A percentile compares a stretch with the other conserved stretches of the same genome.
phyloP scores from a whole-genome alignment of 495 filamentous ascomycete species.

The Ramalina intermedia region DNA sequence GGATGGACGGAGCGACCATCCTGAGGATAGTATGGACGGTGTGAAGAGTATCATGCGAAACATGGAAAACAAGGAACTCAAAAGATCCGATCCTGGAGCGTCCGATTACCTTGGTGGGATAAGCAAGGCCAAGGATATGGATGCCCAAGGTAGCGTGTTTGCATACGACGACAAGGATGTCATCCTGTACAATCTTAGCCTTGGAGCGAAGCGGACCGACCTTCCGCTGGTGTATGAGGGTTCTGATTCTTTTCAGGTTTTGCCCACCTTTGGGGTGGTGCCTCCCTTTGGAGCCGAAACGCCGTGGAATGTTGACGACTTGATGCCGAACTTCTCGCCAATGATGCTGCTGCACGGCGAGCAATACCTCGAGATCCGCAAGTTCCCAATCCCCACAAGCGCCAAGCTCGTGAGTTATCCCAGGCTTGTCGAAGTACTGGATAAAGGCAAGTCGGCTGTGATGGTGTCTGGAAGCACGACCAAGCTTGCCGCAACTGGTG shows the following conservation, averaged over 20 bases:
- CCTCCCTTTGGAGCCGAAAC: constrained; percentile 75
- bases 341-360: constrained; percentile 99
- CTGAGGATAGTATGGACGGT: constrained; percentile 61
- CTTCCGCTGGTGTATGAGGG: constrained; percentile 81
- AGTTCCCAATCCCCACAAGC: constrained; percentile 85
- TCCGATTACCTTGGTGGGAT: constrained; percentile 52
- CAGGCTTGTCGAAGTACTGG: constrained; percentile 83
- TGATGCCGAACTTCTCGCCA: constrained; percentile 87
- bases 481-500: constrained; percentile 60
- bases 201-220: constrained; percentile 89
- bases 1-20: constrained; percentile 80
- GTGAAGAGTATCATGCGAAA: constrained; percentile 84
- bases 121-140: constrained; percentile 56
- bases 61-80: constrained; percentile 48
- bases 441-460: constrained; percentile 87
- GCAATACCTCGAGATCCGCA: constrained; percentile 92
- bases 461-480: constrained; percentile 69
- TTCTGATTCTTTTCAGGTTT: constrained; percentile 74
- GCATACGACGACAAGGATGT: constrained; percentile 72
- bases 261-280: constrained; percentile 90
- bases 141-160: constrained; percentile 64
- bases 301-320: constrained; percentile 66
- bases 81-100: constrained; percentile 17
- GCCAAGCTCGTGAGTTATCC: constrained; percentile 68
- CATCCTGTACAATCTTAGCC: constrained; percentile 88